A percentile compares a stretch with the other conserved stretches of the same genome.
Evolutionary conservation across 1,284 basidiomycete species (phyloP).

Genomic region (Malassezia equina): DNA sequence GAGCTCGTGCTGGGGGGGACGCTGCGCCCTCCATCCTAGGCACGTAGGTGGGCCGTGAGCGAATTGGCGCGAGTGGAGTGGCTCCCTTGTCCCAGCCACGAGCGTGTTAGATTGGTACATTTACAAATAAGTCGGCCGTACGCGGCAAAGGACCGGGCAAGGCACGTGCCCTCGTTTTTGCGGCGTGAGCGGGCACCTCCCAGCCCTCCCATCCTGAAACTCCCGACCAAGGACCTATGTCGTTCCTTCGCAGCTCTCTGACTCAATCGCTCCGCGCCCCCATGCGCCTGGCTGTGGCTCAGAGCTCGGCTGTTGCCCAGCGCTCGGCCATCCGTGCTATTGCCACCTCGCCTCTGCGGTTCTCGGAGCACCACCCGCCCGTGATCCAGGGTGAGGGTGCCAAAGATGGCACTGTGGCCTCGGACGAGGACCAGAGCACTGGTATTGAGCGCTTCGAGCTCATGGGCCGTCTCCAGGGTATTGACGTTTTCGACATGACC

Average conservation of each 20-base stretch:
- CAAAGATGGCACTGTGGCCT: conserved; percentile 67
- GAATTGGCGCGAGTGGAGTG: not conserved
- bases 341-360: conserved; percentile 28
- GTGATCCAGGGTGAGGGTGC: conserved; percentile 64
- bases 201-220: conserved; percentile 6
- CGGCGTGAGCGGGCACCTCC: not conserved
- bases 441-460: conserved; percentile 93
- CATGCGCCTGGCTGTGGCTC: conserved; percentile 5
- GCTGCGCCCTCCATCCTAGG: not conserved
- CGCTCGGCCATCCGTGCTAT: conserved; percentile 26
- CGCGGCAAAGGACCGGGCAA: conserved; percentile 1
- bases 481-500: conserved; percentile 80
- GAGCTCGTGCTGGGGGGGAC: not conserved
- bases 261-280: conserved; percentile 5
- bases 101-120: not conserved
- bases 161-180: conserved; percentile 1
- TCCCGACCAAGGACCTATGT: conserved; percentile 14
- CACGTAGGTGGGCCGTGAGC: not conserved
- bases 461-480: conserved; percentile 73
- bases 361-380: conserved; percentile 51
- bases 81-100: not conserved
- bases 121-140: not conserved
- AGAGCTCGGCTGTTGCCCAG: conserved; percentile 7
- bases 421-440: conserved; percentile 80
- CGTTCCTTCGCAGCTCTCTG: conserved; percentile 13